Conservation (phyloP, 352 stramenopile genomes). For the Poterioochromonas sp. region DNA sequence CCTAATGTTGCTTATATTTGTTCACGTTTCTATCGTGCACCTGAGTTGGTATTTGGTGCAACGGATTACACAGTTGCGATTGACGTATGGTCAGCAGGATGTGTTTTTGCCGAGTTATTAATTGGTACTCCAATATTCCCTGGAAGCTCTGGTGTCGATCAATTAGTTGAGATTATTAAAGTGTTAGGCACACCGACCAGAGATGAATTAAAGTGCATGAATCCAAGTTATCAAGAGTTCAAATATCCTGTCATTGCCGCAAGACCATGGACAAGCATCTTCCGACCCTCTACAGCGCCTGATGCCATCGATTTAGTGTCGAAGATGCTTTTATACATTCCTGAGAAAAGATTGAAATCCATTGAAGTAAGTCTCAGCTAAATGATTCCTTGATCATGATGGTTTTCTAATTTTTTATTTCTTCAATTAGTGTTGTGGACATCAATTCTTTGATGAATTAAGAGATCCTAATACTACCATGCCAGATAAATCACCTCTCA, state of each 20-base stretch:
- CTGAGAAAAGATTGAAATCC: slow-evolving; percentile 66
- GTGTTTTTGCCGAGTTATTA: slow-evolving; percentile 94
- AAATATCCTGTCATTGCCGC: slow-evolving; percentile 92
- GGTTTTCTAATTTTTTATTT: background rate
- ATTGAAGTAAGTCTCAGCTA: too few species aligned
- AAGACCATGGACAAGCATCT: slow-evolving; percentile 91
- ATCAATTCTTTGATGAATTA: slow-evolving; percentile 98
- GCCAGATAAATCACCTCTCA: slow-evolving; percentile 60
- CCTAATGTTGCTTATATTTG: slow-evolving; percentile 99
- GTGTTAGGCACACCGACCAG: slow-evolving; percentile 88
- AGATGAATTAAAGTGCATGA: slow-evolving; percentile 97
- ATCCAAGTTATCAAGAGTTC: slow-evolving; percentile 73
- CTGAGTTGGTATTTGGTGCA: slow-evolving; percentile 97
- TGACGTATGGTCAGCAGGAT: slow-evolving; percentile 69
- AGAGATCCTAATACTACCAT: slow-evolving; percentile 61
- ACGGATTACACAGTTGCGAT: slow-evolving; percentile 99
- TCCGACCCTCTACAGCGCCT: slow-evolving; percentile 65
- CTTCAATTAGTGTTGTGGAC: slow-evolving; percentile 60
- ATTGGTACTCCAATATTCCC: slow-evolving; percentile 95
- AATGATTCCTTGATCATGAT: background rate
- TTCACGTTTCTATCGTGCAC: slow-evolving; percentile 83
- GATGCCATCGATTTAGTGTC: slow-evolving; percentile 93
- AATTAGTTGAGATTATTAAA: slow-evolving; percentile 99
- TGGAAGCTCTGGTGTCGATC: slow-evolving; percentile 93
- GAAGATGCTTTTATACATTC: slow-evolving; percentile 94